Evolutionary conservation across 805 yeast species (phyloP), one percentile per base, ranked within the genome.

Genomic region (Candida loeiensis): DNA sequence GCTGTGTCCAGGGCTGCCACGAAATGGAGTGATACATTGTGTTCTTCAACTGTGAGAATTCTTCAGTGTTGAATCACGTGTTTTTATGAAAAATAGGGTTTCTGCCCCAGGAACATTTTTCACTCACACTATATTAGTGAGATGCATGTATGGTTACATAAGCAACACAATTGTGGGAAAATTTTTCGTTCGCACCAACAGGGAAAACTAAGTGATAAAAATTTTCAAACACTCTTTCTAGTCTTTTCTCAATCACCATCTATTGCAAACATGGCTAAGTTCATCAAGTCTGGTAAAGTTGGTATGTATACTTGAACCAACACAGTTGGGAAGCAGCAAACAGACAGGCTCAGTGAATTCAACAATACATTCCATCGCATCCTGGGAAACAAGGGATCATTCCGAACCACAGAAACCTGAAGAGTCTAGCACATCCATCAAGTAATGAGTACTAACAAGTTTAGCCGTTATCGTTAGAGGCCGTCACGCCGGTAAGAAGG

Each of bases 401-500:
- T 24, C 14, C 13, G 12, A 15, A 26, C 26, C 33, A 36, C 21
- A 34, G 20, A 33, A 7, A 32, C n/a, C n/a, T n/a, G n/a, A n/a
- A n/a, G n/a, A n/a, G n/a, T n/a, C n/a, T n/a, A n/a, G n/a, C n/a
- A n/a, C n/a, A n/a, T n/a, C n/a, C n/a, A n/a, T n/a, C n/a, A n/a
- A n/a, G n/a, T n/a, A 35, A 35, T 18, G 18, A 26, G 15, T 46
- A 46, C 49, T 46, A 46, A 46, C 49, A 35, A 17, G 54, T 18
- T 36, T 69, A 85, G 95, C 98, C 79, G 90, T 93, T 78, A 90
- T 93, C 73, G 95, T 90, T 75, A 91, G 98, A 76, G 99, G 99
- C 69, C 93, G 99, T 80, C 91, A 81, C 87, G 99, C 99, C 73
- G 99, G 99, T 81, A 91, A 90, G 86, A 93, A 93, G 85, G 99